phyloP scores from a whole-genome alignment of 345 rosid species.

The Corymbia maculata region DNA sequence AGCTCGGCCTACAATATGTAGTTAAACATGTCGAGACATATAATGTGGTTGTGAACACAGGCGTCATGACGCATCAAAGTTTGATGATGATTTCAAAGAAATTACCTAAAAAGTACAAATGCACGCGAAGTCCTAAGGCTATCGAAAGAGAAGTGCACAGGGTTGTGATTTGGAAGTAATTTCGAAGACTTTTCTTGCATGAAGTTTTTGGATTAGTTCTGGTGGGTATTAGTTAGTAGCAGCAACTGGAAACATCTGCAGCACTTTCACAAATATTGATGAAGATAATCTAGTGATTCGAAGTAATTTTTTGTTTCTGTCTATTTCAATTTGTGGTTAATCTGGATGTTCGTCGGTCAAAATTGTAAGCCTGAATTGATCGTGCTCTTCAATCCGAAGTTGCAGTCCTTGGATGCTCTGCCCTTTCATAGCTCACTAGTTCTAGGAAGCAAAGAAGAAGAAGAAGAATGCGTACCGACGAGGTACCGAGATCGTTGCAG shows the following conservation, averaged over 20 bases:
- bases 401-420: neutral
- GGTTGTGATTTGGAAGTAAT: neutral
- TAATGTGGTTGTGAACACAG: neutral
- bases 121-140: neutral
- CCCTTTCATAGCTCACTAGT: neutral
- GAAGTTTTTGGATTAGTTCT: neutral
- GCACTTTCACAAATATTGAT: neutral
- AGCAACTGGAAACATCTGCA: neutral
- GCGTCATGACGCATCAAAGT: neutral
- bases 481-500: constrained; percentile 28
- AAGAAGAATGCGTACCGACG: constrained; percentile 8
- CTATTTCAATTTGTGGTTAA: too few species aligned
- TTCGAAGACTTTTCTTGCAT: neutral
- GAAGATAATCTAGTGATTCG: neutral
- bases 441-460: neutral
- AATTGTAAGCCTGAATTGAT: neutral
- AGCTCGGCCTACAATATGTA: constrained; percentile 12
- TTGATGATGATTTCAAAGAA: neutral
- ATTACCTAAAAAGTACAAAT: neutral
- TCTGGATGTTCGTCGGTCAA: neutral
- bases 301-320: neutral
- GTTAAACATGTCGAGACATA: neutral
- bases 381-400: neutral
- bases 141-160: neutral
- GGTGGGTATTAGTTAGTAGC: neutral